A percentile compares a stretch with the other conserved stretches of the same genome.
These are phyloP conservation scores for Cercospora brassicicola DNA, from an alignment of 2,329 filamentous ascomycete species.

Conservation along the genomic window DNA sequence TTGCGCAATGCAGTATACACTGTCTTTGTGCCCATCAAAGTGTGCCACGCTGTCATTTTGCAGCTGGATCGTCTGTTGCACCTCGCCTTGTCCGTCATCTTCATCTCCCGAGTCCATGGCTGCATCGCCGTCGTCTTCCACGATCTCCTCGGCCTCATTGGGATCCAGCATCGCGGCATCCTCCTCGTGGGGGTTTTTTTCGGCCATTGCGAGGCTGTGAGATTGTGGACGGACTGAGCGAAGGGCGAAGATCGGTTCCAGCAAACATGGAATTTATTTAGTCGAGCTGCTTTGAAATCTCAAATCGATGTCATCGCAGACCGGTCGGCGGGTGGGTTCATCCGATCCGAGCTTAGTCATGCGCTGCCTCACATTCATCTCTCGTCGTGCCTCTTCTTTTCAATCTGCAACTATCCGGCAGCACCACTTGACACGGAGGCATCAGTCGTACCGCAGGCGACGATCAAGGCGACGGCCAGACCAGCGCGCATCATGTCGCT, in stretches of 20 bases:
- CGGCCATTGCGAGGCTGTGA: constrained; percentile 3
- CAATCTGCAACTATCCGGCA: neutral
- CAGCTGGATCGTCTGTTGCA: constrained; percentile 68
- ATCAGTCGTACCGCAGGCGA: neutral
- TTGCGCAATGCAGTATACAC: constrained; percentile 91
- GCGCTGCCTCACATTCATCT: too few species aligned
- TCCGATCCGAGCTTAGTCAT: neutral
- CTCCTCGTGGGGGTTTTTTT: constrained; percentile 40
- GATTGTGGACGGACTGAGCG: too few species aligned
- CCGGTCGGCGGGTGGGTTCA: neutral
- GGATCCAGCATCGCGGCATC: constrained; percentile 72
- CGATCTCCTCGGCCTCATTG: constrained; percentile 76
- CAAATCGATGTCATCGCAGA: constrained; percentile 1
- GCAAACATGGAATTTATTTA: neutral
- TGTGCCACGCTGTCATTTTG: constrained; percentile 92
- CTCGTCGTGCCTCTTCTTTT: neutral
- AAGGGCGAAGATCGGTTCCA: neutral
- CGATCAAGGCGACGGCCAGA: fast-evolving
- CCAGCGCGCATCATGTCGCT: neutral
- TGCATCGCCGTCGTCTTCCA: constrained; percentile 63
- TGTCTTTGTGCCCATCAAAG: constrained; percentile 87
- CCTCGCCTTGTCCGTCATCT: constrained; percentile 45
- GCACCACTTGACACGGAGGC: neutral
- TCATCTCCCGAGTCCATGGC: constrained; percentile 76
- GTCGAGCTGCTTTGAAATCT: constrained; percentile 5